Conservation (phyloP, 2,329 filamentous ascomycete species). For the Alternaria hordeiaustralica region DNA sequence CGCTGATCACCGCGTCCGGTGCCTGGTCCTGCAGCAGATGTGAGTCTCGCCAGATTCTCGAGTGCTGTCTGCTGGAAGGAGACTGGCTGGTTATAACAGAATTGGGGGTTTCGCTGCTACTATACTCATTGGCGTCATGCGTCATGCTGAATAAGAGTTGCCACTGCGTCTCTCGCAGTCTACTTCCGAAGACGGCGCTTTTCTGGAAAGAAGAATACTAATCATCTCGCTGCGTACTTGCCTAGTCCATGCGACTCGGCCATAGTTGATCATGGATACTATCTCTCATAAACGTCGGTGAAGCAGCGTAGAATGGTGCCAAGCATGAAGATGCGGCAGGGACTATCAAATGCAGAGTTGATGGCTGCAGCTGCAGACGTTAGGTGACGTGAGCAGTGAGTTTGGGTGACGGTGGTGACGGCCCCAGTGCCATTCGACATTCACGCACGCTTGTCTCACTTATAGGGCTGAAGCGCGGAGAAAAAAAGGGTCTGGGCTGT, state of each 20-base stretch:
- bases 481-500: slow-evolving; percentile 12
- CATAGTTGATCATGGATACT: background rate
- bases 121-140: background rate
- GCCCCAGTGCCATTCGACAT: background rate
- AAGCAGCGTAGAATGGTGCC: background rate
- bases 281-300: background rate
- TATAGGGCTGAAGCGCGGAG: slow-evolving; percentile 24
- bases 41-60: background rate
- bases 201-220: background rate
- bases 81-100: background rate
- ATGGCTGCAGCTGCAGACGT: background rate
- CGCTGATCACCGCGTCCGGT: slow-evolving; percentile 19
- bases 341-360: background rate
- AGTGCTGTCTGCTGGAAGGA: background rate
- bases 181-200: background rate
- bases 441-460: background rate
- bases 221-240: background rate
- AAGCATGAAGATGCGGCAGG: background rate
- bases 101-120: background rate
- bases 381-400: background rate
- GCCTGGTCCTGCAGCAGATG: slow-evolving; percentile 20
- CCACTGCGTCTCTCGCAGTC: background rate
- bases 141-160: background rate
- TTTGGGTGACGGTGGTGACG: background rate
- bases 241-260: background rate